phyloP scores from a whole-genome alignment of 2,329 filamentous ascomycete species.

The Boeremia lycopersici region DNA sequence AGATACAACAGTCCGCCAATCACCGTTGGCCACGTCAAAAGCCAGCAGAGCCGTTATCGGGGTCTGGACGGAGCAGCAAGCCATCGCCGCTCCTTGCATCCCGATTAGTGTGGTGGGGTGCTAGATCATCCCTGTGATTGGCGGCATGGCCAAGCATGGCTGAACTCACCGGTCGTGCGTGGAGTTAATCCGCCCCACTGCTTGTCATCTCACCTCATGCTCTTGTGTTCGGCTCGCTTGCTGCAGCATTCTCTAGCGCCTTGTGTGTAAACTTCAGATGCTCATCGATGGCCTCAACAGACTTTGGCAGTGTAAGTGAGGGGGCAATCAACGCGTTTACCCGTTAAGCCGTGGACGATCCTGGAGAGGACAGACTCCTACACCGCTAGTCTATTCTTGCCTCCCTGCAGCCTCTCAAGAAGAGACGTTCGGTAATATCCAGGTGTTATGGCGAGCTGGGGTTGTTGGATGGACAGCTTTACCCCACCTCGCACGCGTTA shows the following conservation, averaged over 20 bases:
- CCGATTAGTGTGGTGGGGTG: constrained; percentile 36
- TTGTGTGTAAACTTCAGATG: constrained; percentile 30
- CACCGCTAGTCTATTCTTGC: constrained; percentile 47
- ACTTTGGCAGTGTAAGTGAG: constrained; percentile 27
- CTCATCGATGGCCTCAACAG: constrained; percentile 32
- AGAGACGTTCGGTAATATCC: constrained; percentile 33
- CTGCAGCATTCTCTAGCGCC: constrained; percentile 43
- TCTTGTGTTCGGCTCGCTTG: constrained; percentile 30
- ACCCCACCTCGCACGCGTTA: constrained; percentile 32
- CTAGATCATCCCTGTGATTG: constrained; percentile 30
- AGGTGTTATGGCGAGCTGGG: constrained; percentile 30
- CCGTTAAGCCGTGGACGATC: constrained; percentile 37
- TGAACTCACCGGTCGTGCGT: constrained; percentile 36
- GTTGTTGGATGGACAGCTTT: constrained; percentile 26
- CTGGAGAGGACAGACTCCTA: constrained; percentile 11
- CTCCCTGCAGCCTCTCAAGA: constrained; percentile 12
- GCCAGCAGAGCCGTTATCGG: constrained; percentile 47
- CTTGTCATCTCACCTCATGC: constrained; percentile 33
- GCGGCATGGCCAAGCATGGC: constrained; percentile 12
- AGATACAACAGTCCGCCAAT: constrained; percentile 42
- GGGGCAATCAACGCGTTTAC: constrained; percentile 21
- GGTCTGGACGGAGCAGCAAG: constrained; percentile 38
- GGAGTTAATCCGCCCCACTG: constrained; percentile 26
- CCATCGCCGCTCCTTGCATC: constrained; percentile 45
- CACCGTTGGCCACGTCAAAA: constrained; percentile 45